Base-by-base conservation (phyloP, 495 filamentous ascomycete species). In the Hyaloscypha finlandica region DNA sequence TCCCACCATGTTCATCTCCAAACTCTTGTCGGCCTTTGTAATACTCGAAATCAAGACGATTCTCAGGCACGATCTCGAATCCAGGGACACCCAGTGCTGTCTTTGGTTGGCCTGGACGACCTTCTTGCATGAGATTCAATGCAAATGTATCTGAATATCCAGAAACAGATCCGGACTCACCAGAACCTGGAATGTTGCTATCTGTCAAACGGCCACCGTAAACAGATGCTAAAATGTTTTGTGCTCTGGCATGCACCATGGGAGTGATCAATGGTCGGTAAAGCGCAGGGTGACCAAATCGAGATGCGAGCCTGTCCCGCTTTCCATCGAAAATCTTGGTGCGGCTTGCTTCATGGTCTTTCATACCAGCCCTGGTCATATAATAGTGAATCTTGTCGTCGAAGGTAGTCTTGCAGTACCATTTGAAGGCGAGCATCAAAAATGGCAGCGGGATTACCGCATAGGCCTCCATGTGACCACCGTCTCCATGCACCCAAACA, bases 231-330 rank as follows among this genome's bases (percentile, higher is more conserved):
- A 99, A 84, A 42, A 92, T 83, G 59, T 93, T 91, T 66, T 93
- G 89, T 20, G 93, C 92, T 75, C 90, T 94, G 51, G 91, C 92
- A 68, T 95, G 90, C 12, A 99, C 94, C 95, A 99, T 99, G 0
- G 95, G 95, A 0, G 92, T 96, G 70, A 94, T 91, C 58, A 99
- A 85, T 8, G 90, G 89, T 70, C 90, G 90, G 79, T 92, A 96
- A 22, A 99, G 86, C 14, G 90, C 94, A 19, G 95, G 95, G 74
- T 98, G 92, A 5, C 93, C 93, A 76, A 97, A 99, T 51, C 92
- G 87, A 51, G 88, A 83, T 42, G 84, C 89, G 4, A 98, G 86
- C 25, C 90, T 88, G 63, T 96, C 93, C 52, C 82, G 86, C 56
- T 76, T 80, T 3, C 60, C 58, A 22, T 64, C 59, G 53, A 60